A percentile compares a stretch with the other conserved stretches of the same genome.
Evolutionary conservation across 768 basidiomycete genomes (phyloP).

Genomic region (Leccinum longicurvipes): DNA sequence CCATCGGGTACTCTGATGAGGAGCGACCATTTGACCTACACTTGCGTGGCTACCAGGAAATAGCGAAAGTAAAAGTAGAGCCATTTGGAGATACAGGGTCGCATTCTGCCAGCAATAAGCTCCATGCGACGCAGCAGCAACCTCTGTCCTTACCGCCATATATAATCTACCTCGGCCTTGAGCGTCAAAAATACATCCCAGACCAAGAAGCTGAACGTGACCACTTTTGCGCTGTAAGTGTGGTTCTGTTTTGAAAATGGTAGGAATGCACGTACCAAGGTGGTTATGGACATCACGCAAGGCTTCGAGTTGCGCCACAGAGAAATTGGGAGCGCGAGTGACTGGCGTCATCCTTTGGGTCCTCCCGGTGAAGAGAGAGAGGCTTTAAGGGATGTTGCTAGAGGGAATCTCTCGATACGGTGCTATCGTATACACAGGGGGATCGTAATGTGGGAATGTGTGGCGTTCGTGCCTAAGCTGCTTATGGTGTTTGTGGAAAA

Average conservation of each 20-base stretch:
- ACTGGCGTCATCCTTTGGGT: constrained; percentile 3
- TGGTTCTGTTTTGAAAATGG: background rate
- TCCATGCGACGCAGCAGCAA: too few species aligned
- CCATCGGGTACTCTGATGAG: background rate
- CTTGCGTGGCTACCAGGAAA: constrained; percentile 6
- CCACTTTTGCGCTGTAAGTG: constrained; percentile 15
- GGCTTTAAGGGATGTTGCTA: too few species aligned
- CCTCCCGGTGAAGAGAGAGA: too few species aligned
- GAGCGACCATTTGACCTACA: constrained; percentile 2
- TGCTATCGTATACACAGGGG: background rate
- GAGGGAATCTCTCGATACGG: background rate
- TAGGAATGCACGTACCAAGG: background rate
- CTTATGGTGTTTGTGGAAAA: background rate
- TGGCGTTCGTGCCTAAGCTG: background rate
- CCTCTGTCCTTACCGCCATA: constrained; percentile 29
- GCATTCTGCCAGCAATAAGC: constrained; percentile 8
- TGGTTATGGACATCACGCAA: constrained; percentile 8
- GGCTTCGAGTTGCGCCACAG: constrained; percentile 2
- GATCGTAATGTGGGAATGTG: background rate
- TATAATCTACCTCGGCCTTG: constrained; percentile 23
- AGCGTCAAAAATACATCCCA: constrained; percentile 30
- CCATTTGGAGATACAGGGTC: constrained; percentile 7
- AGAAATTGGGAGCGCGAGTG: background rate
- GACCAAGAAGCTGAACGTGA: constrained; percentile 23
- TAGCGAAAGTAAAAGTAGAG: constrained; percentile 22